A percentile compares a stretch with the other conserved stretches of the same genome.
Evolutionary conservation across 164 flowering plant genomes (phyloP).

Genomic region (Dillenia turbinata): DNA sequence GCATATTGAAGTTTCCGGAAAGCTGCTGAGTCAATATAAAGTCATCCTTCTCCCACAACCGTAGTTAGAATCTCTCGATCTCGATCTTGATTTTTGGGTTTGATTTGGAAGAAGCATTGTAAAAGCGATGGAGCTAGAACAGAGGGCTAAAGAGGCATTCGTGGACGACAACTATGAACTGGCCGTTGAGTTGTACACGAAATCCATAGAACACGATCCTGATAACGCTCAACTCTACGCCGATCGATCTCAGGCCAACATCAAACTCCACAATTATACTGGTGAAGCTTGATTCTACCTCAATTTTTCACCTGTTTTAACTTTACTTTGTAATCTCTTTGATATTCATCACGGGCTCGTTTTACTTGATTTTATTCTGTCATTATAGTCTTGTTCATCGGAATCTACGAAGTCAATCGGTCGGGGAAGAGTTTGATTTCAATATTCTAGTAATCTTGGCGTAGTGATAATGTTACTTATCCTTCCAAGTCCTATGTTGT

Average conservation of each 20-base stretch:
- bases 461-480: no score
- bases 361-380: no score
- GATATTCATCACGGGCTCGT: no score
- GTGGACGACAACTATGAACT: constrained; percentile 85
- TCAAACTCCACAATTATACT: constrained; percentile 63
- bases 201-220: constrained; percentile 59
- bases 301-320: neutral
- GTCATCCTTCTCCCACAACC: no score
- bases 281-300: constrained; percentile 31
- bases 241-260: constrained; percentile 89
- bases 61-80: neutral
- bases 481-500: no score
- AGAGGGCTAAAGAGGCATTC: constrained; percentile 74
- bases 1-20: no score
- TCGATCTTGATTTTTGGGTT: neutral
- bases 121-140: constrained; percentile 62
- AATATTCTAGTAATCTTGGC: no score
- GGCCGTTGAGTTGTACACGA: constrained; percentile 70
- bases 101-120: neutral
- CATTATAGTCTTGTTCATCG: no score
- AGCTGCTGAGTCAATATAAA: no score
- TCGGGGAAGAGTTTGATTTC: no score
- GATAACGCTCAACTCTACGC: constrained; percentile 56
- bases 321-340: neutral
- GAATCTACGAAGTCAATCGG: no score